Evolutionary conservation across 768 basidiomycete genomes (phyloP).

Genomic region (Tylopilus felleus): DNA sequence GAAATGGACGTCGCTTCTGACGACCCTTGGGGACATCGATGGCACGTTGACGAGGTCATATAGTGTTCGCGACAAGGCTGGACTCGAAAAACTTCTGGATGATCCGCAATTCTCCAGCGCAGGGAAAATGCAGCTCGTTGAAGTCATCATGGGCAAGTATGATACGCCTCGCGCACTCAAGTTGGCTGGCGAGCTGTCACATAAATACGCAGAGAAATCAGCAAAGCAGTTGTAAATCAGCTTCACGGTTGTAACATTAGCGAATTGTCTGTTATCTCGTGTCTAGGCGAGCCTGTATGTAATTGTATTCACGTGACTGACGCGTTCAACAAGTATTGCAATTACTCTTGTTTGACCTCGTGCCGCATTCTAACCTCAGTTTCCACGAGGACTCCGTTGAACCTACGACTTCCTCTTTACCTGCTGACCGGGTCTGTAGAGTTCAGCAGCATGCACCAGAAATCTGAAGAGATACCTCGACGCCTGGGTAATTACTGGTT

Average conservation of each 20-base stretch:
- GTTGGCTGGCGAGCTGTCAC: slow-evolving; percentile 43
- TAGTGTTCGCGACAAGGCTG: slow-evolving; percentile 61
- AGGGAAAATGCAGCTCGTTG: slow-evolving; percentile 72
- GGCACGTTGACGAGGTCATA: slow-evolving; percentile 56
- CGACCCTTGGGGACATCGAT: slow-evolving; percentile 50
- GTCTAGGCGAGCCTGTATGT: background rate
- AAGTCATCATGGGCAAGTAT: slow-evolving; percentile 68
- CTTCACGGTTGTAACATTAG: background rate
- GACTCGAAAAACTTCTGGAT: slow-evolving; percentile 65
- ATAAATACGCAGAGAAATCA: slow-evolving; percentile 13
- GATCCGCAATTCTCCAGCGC: slow-evolving; percentile 58
- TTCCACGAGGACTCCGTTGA: background rate
- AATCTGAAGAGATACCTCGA: slow-evolving; percentile 27
- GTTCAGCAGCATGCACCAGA: slow-evolving; percentile 12
- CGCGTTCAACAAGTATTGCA: background rate
- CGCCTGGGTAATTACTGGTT: slow-evolving; percentile 61
- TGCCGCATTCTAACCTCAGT: background rate
- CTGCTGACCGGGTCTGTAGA: background rate
- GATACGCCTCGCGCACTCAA: slow-evolving; percentile 70
- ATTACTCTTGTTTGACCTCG: background rate
- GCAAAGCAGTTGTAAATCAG: slow-evolving; percentile 16
- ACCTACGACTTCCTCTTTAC: background rate
- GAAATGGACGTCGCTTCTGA: slow-evolving; percentile 67
- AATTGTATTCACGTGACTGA: background rate
- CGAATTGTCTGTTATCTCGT: background rate